Evolutionary conservation across 768 basidiomycete species (phyloP).

Genomic region (Phanerochaete carnosa): DNA sequence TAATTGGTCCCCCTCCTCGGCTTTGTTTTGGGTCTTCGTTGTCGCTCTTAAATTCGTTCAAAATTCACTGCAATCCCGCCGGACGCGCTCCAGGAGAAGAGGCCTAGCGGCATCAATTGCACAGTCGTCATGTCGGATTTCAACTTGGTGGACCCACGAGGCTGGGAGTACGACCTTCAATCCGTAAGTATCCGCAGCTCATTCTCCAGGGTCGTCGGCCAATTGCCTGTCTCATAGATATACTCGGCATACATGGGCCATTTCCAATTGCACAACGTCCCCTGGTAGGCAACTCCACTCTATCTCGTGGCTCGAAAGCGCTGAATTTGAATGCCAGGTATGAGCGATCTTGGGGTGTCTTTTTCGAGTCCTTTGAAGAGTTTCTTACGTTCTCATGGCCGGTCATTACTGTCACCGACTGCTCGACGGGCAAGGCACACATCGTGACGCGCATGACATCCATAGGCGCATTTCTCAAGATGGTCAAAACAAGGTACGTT

Average conservation of each 20-base stretch:
- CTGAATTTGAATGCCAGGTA: conserved; percentile 47
- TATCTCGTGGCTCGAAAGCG: background rate
- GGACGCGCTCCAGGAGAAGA: background rate
- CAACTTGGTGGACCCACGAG: conserved; percentile 67
- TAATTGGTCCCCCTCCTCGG: background rate
- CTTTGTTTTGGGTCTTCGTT: background rate
- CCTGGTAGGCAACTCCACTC: conserved; percentile 45
- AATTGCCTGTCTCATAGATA: conserved; percentile 29
- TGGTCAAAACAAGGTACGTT: conserved; percentile 74
- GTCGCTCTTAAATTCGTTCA: background rate
- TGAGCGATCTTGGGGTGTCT: conserved; percentile 74
- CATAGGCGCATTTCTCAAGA: conserved; percentile 73
- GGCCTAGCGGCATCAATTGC: background rate
- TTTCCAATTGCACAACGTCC: conserved; percentile 66
- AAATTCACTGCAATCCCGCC: background rate
- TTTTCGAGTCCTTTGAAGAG: conserved; percentile 75
- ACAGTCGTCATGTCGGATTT: conserved; percentile 59
- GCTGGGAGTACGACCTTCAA: conserved; percentile 80
- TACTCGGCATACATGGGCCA: conserved; percentile 79
- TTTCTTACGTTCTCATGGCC: conserved; percentile 86
- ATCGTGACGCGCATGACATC: conserved; percentile 75
- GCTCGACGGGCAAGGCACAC: conserved; percentile 67
- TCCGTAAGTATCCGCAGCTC: conserved; percentile 48
- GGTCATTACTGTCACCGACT: conserved; percentile 71
- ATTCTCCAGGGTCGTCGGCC: background rate